Evolutionary conservation across 2,329 filamentous ascomycete species (phyloP).

Genomic region (Colletotrichum spinosum): DNA sequence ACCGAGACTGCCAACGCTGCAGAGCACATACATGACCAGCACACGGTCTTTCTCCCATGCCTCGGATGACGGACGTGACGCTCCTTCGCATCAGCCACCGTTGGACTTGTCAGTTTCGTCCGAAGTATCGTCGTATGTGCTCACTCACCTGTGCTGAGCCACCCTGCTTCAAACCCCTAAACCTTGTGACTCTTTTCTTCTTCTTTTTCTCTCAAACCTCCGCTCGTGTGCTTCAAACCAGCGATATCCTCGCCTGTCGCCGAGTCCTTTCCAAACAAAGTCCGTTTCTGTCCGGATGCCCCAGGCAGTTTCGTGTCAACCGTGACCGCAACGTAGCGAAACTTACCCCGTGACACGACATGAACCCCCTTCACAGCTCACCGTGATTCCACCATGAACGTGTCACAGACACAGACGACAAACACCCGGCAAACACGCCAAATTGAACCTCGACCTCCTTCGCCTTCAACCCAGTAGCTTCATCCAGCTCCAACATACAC

Average conservation of each 20-base stretch:
- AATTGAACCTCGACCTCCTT: too few relatives aligned
- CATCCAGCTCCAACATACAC: too few relatives aligned
- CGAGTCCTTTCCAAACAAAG: conserved; percentile 3
- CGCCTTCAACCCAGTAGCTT: too few relatives aligned
- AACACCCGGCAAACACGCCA: too few relatives aligned
- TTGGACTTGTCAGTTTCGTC: conserved; percentile 33
- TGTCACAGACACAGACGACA: too few relatives aligned
- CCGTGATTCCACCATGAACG: too few relatives aligned
- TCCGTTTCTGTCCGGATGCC: conserved; percentile 3
- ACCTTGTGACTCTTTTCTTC: conserved; percentile 15
- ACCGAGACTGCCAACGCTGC: too few relatives aligned
- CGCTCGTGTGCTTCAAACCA: not conserved
- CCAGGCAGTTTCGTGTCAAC: not conserved
- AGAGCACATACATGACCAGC: too few relatives aligned
- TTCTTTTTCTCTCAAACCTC: not conserved
- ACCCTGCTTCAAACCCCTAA: conserved; percentile 2
- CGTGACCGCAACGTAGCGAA: not conserved
- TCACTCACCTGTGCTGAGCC: not conserved
- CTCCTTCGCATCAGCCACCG: conserved; percentile 27
- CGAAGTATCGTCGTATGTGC: conserved; percentile 30
- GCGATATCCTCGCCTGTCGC: not conserved
- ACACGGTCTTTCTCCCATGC: too few relatives aligned
- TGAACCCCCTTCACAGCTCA: too few relatives aligned
- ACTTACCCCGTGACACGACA: not conserved
- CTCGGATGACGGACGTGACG: conserved; percentile 8